Conservation (phyloP, 441 rosid species). For the Gossypium gossypioides region DNA sequence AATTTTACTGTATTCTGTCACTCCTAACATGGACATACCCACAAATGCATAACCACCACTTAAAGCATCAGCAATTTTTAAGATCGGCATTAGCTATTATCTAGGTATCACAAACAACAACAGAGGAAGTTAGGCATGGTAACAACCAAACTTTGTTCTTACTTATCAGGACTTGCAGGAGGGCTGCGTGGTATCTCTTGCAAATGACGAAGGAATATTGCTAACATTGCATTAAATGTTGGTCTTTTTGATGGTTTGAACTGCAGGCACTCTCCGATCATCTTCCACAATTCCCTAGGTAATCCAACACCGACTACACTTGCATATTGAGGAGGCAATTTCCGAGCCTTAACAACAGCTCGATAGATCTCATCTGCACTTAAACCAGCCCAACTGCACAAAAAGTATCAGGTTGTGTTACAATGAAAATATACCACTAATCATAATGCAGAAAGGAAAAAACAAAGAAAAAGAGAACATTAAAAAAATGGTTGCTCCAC, state of each 20-base stretch:
- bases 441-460: not conserved
- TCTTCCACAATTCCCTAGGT: constrained; percentile 91
- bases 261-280: constrained; percentile 97
- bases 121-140: constrained; percentile 1
- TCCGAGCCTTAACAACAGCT: constrained; percentile 78
- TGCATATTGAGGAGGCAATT: constrained; percentile 90
- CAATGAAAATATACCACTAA: not conserved
- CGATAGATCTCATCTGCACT: constrained; percentile 88
- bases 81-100: constrained; percentile 10
- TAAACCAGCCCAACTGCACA: constrained; percentile 86
- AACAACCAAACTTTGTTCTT: constrained; percentile 24
- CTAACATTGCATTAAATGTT: constrained; percentile 80
- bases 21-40: not conserved
- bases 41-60: not conserved
- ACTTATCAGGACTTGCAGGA: constrained; percentile 89
- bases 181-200: constrained; percentile 91
- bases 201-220: constrained; percentile 82
- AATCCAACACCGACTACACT: constrained; percentile 97
- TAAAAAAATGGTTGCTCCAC: constrained; percentile 29
- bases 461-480: constrained; percentile 5
- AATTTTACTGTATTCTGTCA: not conserved
- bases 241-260: constrained; percentile 88
- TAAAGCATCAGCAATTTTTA: not conserved
- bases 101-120: not conserved
- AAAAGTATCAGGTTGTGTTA: constrained; percentile 15